Conservation (phyloP, 768 basidiomycete genomes). For the Podaxis rugospora region DNA sequence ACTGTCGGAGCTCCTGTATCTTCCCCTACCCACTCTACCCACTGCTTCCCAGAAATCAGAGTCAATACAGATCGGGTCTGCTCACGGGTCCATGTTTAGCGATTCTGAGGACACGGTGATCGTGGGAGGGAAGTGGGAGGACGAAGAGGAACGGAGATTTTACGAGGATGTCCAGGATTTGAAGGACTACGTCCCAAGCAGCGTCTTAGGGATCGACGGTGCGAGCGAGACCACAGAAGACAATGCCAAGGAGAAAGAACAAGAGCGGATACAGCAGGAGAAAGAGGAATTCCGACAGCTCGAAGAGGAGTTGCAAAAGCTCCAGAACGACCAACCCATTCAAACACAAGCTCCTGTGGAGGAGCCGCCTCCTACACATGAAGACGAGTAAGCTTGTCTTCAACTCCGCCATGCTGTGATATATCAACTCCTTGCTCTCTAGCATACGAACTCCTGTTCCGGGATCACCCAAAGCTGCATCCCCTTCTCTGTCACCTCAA, state of each 20-base stretch:
- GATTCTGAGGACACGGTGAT: constrained; percentile 54
- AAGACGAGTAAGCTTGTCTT: constrained; percentile 37
- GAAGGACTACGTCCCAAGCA: constrained; percentile 86
- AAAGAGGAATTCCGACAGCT: constrained; percentile 72
- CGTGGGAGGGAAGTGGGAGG: constrained; percentile 91
- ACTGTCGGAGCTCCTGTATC: constrained; percentile 85
- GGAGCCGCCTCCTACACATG: constrained; percentile 28
- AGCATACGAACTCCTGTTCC: constrained; percentile 61
- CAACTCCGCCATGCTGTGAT: neutral
- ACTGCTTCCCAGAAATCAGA: constrained; percentile 76
- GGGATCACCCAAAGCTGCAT: constrained; percentile 58
- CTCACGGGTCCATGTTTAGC: constrained; percentile 29
- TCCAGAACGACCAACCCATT: constrained; percentile 35
- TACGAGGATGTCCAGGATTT: constrained; percentile 92
- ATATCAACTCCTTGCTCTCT: constrained; percentile 18
- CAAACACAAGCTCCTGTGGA: constrained; percentile 13
- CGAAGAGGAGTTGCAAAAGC: constrained; percentile 71
- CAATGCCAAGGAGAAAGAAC: constrained; percentile 50
- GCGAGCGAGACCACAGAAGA: constrained; percentile 33
- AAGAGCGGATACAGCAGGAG: constrained; percentile 45
- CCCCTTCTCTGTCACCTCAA: constrained; percentile 61
- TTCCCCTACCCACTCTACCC: constrained; percentile 80
- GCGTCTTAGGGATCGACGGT: constrained; percentile 73
- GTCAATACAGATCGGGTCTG: constrained; percentile 72
- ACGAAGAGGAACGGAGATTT: constrained; percentile 92